Conservation (phyloP, 2,329 filamentous ascomycete genomes). For the Aureobasidium vineae region DNA sequence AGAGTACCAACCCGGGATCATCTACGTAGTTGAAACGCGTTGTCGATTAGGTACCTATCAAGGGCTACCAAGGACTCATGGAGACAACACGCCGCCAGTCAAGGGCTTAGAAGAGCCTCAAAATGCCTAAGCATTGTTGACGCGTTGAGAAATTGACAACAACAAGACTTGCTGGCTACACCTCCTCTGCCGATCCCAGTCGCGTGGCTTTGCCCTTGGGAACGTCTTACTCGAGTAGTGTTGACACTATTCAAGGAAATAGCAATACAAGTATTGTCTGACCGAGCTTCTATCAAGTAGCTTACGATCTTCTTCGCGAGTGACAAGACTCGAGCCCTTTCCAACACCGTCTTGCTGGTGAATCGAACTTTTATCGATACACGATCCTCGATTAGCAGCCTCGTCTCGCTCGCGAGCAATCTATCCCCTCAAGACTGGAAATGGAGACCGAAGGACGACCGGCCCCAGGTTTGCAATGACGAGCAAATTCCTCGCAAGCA, state of each 20-base stretch:
- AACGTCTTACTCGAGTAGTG: not conserved
- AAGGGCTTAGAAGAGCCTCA: not conserved
- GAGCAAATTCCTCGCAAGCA: not conserved
- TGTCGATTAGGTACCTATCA: no score
- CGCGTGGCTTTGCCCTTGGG: not conserved
- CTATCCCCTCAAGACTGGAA: not conserved
- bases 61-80: no score
- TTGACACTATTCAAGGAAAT: not conserved
- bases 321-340: not conserved
- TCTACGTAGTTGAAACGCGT: no score
- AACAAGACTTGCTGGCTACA: not conserved
- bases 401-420: conserved; percentile 2
- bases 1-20: no score
- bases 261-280: not conserved
- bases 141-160: not conserved
- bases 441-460: conserved; percentile 17
- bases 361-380: not conserved
- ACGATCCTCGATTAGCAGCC: not conserved
- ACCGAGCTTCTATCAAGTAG: not conserved
- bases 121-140: not conserved
- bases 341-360: not conserved
- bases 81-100: not conserved
- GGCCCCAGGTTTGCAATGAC: conserved; percentile 10
- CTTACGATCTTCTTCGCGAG: not conserved
- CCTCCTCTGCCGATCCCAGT: not conserved